phyloP scores from a whole-genome alignment of 1,284 basidiomycete species.

The Phylloboletellus chloephorus region DNA sequence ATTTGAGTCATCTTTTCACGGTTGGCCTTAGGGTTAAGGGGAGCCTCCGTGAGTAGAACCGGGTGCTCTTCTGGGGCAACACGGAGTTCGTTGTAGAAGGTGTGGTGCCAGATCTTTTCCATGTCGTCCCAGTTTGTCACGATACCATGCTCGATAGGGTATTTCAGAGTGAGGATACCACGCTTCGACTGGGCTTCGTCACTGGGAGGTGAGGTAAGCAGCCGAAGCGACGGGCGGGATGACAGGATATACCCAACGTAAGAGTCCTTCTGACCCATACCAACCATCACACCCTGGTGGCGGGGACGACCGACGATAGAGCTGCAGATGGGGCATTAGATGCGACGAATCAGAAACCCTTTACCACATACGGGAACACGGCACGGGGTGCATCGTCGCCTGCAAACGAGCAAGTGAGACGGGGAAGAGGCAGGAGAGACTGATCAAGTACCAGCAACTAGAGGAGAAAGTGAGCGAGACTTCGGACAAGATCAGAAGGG shows the following conservation, averaged over 20 bases:
- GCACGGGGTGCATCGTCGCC: conserved; percentile 77
- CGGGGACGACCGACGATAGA: conserved; percentile 85
- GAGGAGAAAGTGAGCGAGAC: conserved; percentile 9
- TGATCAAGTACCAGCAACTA: conserved; percentile 25
- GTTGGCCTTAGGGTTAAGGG: conserved; percentile 85
- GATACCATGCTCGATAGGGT: conserved; percentile 73
- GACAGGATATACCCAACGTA: conserved; percentile 58
- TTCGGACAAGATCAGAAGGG: neutral
- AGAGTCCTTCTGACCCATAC: conserved; percentile 77
- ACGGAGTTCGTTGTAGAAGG: conserved; percentile 81
- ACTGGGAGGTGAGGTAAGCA: conserved; percentile 31
- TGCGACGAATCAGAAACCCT: conserved; percentile 6
- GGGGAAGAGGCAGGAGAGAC: neutral
- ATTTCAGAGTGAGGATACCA: conserved; percentile 87
- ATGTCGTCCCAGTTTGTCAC: conserved; percentile 95
- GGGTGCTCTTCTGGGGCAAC: conserved; percentile 83
- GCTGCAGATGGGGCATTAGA: conserved; percentile 32
- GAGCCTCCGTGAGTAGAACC: conserved; percentile 84
- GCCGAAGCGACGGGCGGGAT: neutral
- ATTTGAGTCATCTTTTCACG: conserved; percentile 94
- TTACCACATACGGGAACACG: conserved; percentile 56
- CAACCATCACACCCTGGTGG: conserved; percentile 85
- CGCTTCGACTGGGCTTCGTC: conserved; percentile 90
- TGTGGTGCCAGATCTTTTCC: conserved; percentile 91
- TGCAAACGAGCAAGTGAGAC: conserved; percentile 25